phyloP scores from a whole-genome alignment of 257 asterid species.

The Prunella vulgaris region DNA sequence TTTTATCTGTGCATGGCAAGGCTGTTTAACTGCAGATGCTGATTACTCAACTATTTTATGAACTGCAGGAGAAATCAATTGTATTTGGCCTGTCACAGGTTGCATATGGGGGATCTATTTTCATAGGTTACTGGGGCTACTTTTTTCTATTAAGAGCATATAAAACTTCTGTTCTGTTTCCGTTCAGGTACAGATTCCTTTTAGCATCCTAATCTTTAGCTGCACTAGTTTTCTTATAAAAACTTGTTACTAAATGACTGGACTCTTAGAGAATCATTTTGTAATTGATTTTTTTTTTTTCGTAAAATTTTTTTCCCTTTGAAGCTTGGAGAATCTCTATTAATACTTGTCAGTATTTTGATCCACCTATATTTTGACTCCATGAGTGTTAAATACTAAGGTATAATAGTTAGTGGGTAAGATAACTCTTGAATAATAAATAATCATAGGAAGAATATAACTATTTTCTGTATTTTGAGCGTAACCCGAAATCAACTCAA shows the following conservation, averaged over 20 bases:
- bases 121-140: constrained; percentile 90
- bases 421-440: neutral
- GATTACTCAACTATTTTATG: constrained; percentile 19
- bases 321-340: constrained; percentile 5
- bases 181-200: constrained; percentile 59
- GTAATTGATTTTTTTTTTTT: no score
- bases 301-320: neutral
- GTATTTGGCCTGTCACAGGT: constrained; percentile 81
- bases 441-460: constrained; percentile 14
- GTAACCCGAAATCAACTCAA: neutral
- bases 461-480: neutral
- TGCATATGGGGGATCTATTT: constrained; percentile 70
- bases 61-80: constrained; percentile 78
- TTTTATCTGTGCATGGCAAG: neutral
- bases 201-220: neutral
- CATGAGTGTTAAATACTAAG: constrained; percentile 5
- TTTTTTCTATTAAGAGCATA: constrained; percentile 52
- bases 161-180: constrained; percentile 56
- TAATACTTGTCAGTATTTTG: neutral
- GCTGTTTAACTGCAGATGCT: constrained; percentile 13
- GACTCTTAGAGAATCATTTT: neutral
- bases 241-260: neutral
- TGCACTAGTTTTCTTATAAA: neutral
- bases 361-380: neutral
- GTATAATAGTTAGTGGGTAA: neutral